Percentiles rank a stretch among this genome's conserved stretches.
Evolutionary conservation across 2,329 filamentous ascomycete species (phyloP).

Genomic region (Fusarium equiseti): DNA sequence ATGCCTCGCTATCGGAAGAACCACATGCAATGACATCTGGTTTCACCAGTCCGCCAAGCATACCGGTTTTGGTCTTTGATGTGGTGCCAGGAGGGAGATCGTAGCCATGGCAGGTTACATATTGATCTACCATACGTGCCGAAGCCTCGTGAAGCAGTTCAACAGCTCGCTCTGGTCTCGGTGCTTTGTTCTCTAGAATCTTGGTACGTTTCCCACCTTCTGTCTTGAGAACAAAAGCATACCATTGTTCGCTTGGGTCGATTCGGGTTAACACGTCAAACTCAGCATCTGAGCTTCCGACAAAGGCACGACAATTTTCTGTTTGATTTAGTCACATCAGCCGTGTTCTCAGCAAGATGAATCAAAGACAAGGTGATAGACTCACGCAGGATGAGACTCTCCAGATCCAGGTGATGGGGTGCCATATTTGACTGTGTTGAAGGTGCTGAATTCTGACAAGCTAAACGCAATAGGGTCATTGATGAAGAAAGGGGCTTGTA

Average conservation of each 20-base stretch:
- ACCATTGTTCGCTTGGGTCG: slow-evolving; percentile 44
- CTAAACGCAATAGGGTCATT: slow-evolving; percentile 34
- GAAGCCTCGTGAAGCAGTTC: slow-evolving; percentile 55
- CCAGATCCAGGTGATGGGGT: slow-evolving; percentile 20
- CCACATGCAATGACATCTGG: slow-evolving; percentile 40
- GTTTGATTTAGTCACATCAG: neutral
- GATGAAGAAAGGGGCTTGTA: neutral
- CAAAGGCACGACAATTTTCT: slow-evolving; percentile 49
- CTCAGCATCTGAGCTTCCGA: slow-evolving; percentile 38
- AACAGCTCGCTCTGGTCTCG: slow-evolving; percentile 50
- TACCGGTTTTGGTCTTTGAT: slow-evolving; percentile 14
- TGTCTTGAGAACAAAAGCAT: slow-evolving; percentile 44
- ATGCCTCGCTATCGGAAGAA: slow-evolving; percentile 40
- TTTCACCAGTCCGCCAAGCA: slow-evolving; percentile 23
- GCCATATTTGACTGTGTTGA: slow-evolving; percentile 28
- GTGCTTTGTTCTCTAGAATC: slow-evolving; percentile 51
- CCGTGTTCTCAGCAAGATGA: neutral
- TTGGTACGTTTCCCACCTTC: slow-evolving; percentile 45
- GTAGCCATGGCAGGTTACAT: slow-evolving; percentile 52
- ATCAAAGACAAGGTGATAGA: neutral
- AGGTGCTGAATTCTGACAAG: slow-evolving; percentile 10
- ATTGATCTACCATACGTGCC: slow-evolving; percentile 53
- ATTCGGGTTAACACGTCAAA: slow-evolving; percentile 45
- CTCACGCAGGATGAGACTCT: slow-evolving; percentile 31
- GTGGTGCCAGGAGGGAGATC: slow-evolving; percentile 35